Conservation (phyloP, 2,329 filamentous ascomycete species). For the Fusarium acutatum region DNA sequence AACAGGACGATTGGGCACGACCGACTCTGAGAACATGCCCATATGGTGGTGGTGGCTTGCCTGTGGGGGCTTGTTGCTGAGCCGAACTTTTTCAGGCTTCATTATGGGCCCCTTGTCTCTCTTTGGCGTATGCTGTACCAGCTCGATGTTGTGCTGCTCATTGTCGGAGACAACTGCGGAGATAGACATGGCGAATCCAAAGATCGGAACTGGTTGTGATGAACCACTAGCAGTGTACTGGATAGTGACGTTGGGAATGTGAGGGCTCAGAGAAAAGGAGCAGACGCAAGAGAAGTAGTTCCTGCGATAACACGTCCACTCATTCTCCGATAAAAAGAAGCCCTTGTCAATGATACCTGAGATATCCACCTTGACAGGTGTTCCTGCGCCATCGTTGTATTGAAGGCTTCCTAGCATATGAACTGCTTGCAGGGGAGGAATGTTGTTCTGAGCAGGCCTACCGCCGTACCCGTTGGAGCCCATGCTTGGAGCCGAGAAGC, state of each 20-base stretch:
- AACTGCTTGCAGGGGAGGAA: slow-evolving; percentile 63
- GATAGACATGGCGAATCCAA: slow-evolving; percentile 83
- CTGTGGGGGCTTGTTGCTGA: slow-evolving; percentile 74
- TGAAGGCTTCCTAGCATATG: slow-evolving; percentile 67
- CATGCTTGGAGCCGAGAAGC: slow-evolving; percentile 60
- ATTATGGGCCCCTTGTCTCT: slow-evolving; percentile 86
- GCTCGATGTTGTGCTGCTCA: slow-evolving; percentile 78
- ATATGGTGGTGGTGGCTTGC: slow-evolving; percentile 56
- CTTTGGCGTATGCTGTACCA: slow-evolving; percentile 92
- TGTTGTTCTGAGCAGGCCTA: slow-evolving; percentile 46
- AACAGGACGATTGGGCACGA: slow-evolving; percentile 34
- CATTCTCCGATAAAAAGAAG: slow-evolving; percentile 81
- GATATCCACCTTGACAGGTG: slow-evolving; percentile 74
- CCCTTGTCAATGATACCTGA: slow-evolving; percentile 87
- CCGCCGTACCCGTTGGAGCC: slow-evolving; percentile 53
- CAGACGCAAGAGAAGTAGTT: slow-evolving; percentile 92
- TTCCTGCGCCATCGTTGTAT: slow-evolving; percentile 60
- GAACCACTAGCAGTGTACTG: slow-evolving; percentile 61
- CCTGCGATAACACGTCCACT: slow-evolving; percentile 92
- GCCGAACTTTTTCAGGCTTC: slow-evolving; percentile 73
- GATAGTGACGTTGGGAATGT: slow-evolving; percentile 55
- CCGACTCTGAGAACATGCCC: slow-evolving; percentile 54
- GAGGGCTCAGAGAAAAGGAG: slow-evolving; percentile 75
- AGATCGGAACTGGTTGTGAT: slow-evolving; percentile 69
- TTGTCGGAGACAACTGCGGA: slow-evolving; percentile 83